These are phyloP conservation scores for Rhizopus arrhizus DNA, from an alignment of 371 early-diverging fungal species.

Conservation along the genomic window DNA sequence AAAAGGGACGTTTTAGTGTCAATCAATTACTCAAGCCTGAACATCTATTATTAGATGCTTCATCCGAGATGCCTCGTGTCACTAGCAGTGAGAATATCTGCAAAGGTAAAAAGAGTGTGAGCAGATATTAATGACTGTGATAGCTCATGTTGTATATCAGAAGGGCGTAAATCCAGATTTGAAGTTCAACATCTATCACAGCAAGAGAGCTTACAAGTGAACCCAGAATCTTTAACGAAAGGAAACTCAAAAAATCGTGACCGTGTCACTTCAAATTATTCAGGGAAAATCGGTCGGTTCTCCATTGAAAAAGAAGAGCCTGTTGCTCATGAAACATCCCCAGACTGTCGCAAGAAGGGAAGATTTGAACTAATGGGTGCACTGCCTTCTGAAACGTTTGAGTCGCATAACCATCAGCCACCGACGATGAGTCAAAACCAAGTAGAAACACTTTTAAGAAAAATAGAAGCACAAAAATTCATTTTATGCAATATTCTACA, in stretches of 20 bases:
- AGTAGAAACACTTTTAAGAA: not conserved
- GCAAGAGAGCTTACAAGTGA: not conserved
- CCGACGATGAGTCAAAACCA: not conserved
- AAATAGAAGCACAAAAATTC: conserved; percentile 1
- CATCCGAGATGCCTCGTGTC: conserved; percentile 2
- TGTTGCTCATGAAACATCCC: conserved; percentile 3
- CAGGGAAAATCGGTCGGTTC: conserved; percentile 31
- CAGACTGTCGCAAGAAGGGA: conserved; percentile 29
- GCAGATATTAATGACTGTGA: not conserved
- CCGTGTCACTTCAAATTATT: conserved; percentile 4
- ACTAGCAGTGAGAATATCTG: conserved; percentile 9
- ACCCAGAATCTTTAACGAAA: conserved; percentile 1
- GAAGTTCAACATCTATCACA: not conserved
- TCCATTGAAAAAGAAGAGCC: conserved; percentile 28
- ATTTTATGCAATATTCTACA: conserved; percentile 25
- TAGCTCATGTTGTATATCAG: not conserved
- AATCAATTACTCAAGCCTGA: conserved; percentile 19
- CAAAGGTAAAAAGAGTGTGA: conserved; percentile 3
- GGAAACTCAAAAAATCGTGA: conserved; percentile 3
- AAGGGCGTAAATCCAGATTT: conserved; percentile 17
- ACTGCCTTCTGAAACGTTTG: not conserved
- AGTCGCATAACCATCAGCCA: not conserved
- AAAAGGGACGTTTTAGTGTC: conserved; percentile 55
- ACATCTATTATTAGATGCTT: not conserved
- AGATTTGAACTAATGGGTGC: conserved; percentile 16